Percentiles rank a stretch among this genome's conserved stretches.
phyloP scores from a whole-genome alignment of 2,329 filamentous ascomycete species.

The Fusarium buxicola region DNA sequence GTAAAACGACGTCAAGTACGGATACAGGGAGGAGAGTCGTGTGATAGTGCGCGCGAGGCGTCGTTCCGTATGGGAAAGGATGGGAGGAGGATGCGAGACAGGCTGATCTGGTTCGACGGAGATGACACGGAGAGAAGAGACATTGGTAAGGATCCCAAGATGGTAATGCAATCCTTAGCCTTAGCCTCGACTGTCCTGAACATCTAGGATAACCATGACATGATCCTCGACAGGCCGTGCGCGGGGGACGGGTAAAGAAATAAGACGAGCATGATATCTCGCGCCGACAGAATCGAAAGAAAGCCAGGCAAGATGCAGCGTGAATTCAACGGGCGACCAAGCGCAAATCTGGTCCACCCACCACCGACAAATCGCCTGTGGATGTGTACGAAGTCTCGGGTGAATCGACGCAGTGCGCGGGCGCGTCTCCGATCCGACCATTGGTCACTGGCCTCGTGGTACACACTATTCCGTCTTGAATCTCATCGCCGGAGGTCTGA shows the following conservation, averaged over 20 bases:
- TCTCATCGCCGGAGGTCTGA: slow-evolving; percentile 22
- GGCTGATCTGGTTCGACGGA: background rate
- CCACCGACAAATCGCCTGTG: slow-evolving; percentile 5
- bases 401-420: slow-evolving; percentile 18
- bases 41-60: slow-evolving; percentile 26
- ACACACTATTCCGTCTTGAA: slow-evolving; percentile 5
- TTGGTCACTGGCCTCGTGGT: slow-evolving; percentile 2
- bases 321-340: slow-evolving; percentile 2
- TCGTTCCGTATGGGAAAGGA: slow-evolving; percentile 8
- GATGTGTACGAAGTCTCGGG: background rate
- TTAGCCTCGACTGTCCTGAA: slow-evolving; percentile 3
- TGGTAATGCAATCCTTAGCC: background rate
- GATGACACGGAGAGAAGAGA: background rate
- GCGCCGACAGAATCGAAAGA: background rate
- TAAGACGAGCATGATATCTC: slow-evolving; percentile 22
- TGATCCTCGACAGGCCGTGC: background rate
- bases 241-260: slow-evolving; percentile 25
- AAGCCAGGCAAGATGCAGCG: background rate
- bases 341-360: background rate
- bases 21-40: slow-evolving; percentile 18
- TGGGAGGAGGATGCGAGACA: slow-evolving; percentile 5
- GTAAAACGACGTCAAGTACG: slow-evolving; percentile 45
- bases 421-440: slow-evolving; percentile 10
- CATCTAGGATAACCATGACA: slow-evolving; percentile 9
- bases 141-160: background rate